Evolutionary conservation across 257 asterid genomes (phyloP).

Genomic region (Catharanthus roseus): DNA sequence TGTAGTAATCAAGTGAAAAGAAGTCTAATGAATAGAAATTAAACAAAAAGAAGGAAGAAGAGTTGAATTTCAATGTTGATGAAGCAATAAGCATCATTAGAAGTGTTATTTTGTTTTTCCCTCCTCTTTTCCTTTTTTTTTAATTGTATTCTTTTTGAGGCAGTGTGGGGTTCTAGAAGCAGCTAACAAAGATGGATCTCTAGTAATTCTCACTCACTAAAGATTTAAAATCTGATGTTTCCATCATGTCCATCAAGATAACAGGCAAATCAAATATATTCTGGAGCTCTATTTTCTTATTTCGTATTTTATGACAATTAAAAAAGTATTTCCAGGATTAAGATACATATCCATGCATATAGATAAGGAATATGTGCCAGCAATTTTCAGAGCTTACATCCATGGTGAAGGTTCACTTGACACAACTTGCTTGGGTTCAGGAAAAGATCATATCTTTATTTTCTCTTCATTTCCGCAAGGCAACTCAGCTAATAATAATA

Average conservation of each 20-base stretch:
- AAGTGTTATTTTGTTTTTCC: neutral
- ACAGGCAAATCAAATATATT: neutral
- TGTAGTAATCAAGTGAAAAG: conserved; percentile 23
- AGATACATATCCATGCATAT: neutral
- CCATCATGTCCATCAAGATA: neutral
- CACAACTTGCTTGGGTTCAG: neutral
- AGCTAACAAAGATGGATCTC: neutral
- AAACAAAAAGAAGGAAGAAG: neutral
- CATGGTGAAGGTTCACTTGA: neutral
- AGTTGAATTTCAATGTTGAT: neutral
- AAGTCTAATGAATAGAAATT: neutral
- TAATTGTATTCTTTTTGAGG: neutral
- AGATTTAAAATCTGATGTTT: neutral
- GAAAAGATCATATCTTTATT: neutral
- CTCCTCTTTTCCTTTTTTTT: neutral
- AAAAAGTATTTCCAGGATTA: neutral
- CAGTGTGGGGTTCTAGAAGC: neutral
- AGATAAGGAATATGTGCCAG: too few relatives aligned
- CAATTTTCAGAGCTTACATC: neutral
- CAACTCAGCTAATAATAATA: neutral
- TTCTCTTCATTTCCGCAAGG: neutral
- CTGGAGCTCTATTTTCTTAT: neutral
- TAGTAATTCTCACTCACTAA: neutral
- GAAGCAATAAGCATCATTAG: neutral
- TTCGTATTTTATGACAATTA: neutral